Base-by-base conservation (phyloP, 768 basidiomycete genomes). In the Podaxis mareebaensis region DNA sequence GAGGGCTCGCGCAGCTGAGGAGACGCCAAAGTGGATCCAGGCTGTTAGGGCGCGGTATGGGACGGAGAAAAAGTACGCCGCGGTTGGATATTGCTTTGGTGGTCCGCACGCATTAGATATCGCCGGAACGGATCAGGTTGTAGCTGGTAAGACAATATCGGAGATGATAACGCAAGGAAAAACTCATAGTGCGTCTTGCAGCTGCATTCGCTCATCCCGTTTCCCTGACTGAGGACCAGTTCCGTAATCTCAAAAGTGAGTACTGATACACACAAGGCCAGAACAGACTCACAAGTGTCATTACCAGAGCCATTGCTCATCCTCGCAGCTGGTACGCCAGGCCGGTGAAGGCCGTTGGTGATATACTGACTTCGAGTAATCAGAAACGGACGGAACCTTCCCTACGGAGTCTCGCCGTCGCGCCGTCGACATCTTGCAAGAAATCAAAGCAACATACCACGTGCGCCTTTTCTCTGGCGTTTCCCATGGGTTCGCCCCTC, bases 171-270 rank as follows among this genome's bases (percentile, higher is more conserved):
- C 11, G 33, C n/a, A 33, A 13, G 22, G 11, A 22, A n/a, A 36
- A 22, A 60, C 33, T 13, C 40, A 30, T 15, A n/a, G 7, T 24
- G 49, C n/a, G 20, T 55, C 20, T 1, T 5, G 3, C 55, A 86
- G 85, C 76, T 24, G 85, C 85, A 2, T 81, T 88, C 51, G 85
- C 80, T 3, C 86, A 88, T 68, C 87, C 88, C 0, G 78, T 82
- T 0, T 72, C 73, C 61, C 66, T 88, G 42, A 81, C 77, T 30
- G 79, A 80, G 63, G 77, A 79, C 4, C 75, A 84, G 30, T 81
- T 88, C 69, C 69, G 70, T 54, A 79, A 80, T 2, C 64, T 83
- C 15, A 82, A 78, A 13, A 78, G 87, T 84, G 61, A 55, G 82
- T 68, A 39, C 15, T 3, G n/a, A n/a, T 36, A 15, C 1, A 8